Conservation (phyloP, 73 alveolate genomes). For the Paramecium bursaria region DNA sequence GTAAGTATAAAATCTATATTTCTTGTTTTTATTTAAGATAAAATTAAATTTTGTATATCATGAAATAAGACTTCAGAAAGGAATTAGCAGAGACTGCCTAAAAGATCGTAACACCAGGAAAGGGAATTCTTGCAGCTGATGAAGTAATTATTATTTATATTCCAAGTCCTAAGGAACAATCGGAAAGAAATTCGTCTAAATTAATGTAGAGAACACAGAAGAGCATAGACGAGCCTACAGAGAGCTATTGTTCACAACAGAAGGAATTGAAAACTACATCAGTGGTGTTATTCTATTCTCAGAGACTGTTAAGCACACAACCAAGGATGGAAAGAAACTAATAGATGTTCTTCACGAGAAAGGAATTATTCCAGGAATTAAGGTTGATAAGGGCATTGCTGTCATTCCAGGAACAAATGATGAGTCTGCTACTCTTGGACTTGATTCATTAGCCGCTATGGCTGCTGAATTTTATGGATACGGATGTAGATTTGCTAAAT, state of each 20-base stretch:
- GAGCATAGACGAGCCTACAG: constrained; percentile 97
- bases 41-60: too few relatives aligned
- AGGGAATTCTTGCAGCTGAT: constrained; percentile 98
- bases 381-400: constrained; percentile 96
- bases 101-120: constrained; percentile 90
- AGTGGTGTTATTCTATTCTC: constrained; percentile 97
- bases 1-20: too few relatives aligned
- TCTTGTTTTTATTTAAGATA: too few relatives aligned
- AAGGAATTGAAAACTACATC: constrained; percentile 94
- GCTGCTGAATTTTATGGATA: constrained; percentile 82
- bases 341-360: constrained; percentile 86
- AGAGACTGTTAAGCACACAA: constrained; percentile 94
- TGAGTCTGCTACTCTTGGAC: constrained; percentile 92
- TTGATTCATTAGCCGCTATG: constrained; percentile 78
- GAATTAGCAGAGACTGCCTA: constrained; percentile 93
- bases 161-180: constrained; percentile 91
- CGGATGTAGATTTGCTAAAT: constrained; percentile 98
- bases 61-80: constrained; percentile 76
- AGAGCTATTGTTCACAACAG: constrained; percentile 93
- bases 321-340: constrained; percentile 92
- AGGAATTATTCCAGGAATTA: constrained; percentile 98
- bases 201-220: constrained; percentile 91
- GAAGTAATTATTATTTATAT: constrained; percentile 60
- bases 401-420: constrained; percentile 88
- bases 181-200: constrained; percentile 87